These are phyloP conservation scores for Nymphaea thermarum DNA, from an alignment of 164 flowering plant species.

Conservation along the genomic window DNA sequence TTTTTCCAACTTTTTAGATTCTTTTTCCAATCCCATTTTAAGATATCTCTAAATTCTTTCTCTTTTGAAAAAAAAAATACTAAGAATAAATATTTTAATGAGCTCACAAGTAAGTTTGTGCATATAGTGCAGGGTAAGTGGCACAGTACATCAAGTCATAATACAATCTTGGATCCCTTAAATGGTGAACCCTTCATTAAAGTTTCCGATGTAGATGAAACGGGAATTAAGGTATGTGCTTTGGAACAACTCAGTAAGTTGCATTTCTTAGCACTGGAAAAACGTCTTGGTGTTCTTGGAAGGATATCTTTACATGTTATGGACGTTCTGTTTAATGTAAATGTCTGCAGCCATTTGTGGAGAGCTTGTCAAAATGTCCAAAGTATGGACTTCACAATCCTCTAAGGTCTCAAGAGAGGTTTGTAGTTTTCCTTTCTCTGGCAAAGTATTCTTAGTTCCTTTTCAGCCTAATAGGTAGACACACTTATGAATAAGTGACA, in stretches of 20 bases:
- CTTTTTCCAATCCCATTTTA: neutral
- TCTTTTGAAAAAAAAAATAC: neutral
- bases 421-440: slow-evolving; percentile 1
- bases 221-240: slow-evolving; percentile 49
- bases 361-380: slow-evolving; percentile 86
- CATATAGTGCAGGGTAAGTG: slow-evolving; percentile 83
- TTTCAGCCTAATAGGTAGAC: no score
- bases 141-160: slow-evolving; percentile 53
- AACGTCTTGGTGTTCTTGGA: no score
- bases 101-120: neutral
- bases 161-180: slow-evolving; percentile 66
- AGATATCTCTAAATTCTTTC: neutral
- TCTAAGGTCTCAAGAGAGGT: slow-evolving; percentile 90
- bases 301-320: no score
- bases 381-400: slow-evolving; percentile 97
- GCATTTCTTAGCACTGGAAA: neutral
- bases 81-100: neutral
- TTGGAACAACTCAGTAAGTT: neutral
- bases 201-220: slow-evolving; percentile 73
- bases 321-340: neutral
- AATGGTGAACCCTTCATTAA: slow-evolving; percentile 91
- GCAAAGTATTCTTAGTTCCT: no score
- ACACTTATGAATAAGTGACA: no score
- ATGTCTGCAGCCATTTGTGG: slow-evolving; percentile 76
- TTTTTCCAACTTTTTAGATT: no score